phyloP scores from a whole-genome alignment of 2,329 filamentous ascomycete species.

The Venturia nashicola region DNA sequence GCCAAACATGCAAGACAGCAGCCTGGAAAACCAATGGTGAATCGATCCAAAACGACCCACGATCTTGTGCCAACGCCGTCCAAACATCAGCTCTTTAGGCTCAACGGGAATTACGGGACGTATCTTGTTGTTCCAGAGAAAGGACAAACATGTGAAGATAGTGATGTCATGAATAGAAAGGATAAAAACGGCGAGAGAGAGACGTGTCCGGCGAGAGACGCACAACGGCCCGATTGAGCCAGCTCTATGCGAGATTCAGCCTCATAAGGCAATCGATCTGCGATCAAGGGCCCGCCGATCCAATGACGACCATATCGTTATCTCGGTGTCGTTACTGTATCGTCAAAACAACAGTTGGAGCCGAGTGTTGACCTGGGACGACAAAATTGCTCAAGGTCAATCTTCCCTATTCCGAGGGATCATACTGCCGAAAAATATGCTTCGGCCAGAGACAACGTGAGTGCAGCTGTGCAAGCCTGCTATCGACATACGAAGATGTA shows the following conservation, averaged over 20 bases:
- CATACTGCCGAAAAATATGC: too few relatives aligned
- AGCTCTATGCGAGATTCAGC: not conserved
- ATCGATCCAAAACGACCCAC: too few relatives aligned
- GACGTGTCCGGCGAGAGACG: too few relatives aligned
- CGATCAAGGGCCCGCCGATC: not conserved
- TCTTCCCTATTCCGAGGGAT: too few relatives aligned
- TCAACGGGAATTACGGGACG: not conserved
- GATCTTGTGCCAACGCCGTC: not conserved
- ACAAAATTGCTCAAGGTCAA: too few relatives aligned
- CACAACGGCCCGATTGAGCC: not conserved
- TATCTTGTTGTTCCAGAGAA: not conserved
- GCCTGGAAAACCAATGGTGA: not conserved
- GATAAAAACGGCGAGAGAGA: not conserved
- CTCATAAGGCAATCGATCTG: not conserved
- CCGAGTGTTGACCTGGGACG: too few relatives aligned
- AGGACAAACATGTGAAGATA: not conserved
- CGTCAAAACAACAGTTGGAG: too few relatives aligned
- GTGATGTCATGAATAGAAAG: not conserved
- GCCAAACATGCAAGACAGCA: not conserved
- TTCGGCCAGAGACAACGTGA: too few relatives aligned
- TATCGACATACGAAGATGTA: too few relatives aligned
- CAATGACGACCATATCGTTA: not conserved
- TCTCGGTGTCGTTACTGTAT: too few relatives aligned
- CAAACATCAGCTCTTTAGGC: not conserved
- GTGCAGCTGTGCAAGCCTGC: too few relatives aligned